Conservation (phyloP, 2,329 filamentous ascomycete genomes). For the Aaosphaeria arxii region DNA sequence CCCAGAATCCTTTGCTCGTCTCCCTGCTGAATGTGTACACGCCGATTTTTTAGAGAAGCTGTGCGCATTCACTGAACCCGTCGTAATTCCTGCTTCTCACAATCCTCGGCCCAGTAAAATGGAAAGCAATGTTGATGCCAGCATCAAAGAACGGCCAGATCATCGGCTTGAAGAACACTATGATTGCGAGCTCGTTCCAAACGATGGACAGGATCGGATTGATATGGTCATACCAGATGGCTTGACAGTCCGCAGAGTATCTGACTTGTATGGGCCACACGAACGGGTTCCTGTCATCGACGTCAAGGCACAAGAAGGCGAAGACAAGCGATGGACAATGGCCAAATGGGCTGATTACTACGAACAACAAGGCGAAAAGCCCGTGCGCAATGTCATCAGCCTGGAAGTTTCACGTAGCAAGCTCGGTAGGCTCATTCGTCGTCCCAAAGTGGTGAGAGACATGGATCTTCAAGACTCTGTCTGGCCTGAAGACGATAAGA, state of each 20-base stretch:
- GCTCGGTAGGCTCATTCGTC: conserved; percentile 59
- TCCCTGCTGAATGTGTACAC: conserved; percentile 62
- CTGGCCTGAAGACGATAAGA: conserved; percentile 55
- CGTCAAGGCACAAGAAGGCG: conserved; percentile 66
- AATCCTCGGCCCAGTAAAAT: conserved; percentile 52
- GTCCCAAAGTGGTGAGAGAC: conserved; percentile 64
- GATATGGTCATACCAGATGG: conserved; percentile 67
- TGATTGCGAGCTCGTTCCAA: conserved; percentile 48
- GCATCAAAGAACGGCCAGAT: neutral
- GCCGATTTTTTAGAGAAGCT: conserved; percentile 62
- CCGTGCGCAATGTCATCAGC: conserved; percentile 67
- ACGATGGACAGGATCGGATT: conserved; percentile 62
- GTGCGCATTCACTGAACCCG: conserved; percentile 63
- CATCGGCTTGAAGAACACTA: conserved; percentile 36
- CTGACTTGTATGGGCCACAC: conserved; percentile 61
- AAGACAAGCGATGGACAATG: conserved; percentile 64
- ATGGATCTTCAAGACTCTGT: conserved; percentile 56
- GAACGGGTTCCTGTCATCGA: conserved; percentile 66
- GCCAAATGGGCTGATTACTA: conserved; percentile 66
- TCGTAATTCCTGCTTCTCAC: conserved; percentile 61
- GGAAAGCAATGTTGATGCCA: neutral
- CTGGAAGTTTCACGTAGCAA: conserved; percentile 64
- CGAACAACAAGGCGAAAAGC: conserved; percentile 60
- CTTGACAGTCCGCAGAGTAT: conserved; percentile 61
- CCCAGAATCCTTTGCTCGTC: conserved; percentile 61